phyloP scores from a whole-genome alignment of 257 asterid species.

The Eustoma russellianum region DNA sequence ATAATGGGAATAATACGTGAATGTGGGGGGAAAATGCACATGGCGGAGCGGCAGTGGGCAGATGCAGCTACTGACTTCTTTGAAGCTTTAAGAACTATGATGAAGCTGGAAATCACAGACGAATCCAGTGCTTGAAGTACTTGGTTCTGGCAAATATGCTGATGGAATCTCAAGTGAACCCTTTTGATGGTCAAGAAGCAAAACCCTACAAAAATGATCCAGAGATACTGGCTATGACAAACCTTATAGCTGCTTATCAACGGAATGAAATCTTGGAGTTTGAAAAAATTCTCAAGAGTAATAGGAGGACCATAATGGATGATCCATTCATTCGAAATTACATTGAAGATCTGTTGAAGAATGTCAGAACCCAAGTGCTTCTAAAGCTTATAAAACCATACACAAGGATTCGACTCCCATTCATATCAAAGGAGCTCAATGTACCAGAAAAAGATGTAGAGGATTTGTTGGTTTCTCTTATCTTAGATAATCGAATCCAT shows the following conservation, averaged over 20 bases:
- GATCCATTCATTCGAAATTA: conserved; percentile 92
- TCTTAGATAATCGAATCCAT: conserved; percentile 75
- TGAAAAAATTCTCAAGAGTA: conserved; percentile 95
- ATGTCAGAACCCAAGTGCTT: conserved; percentile 95
- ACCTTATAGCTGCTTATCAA: conserved; percentile 92
- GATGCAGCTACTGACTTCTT: conserved; percentile 97
- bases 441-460: conserved; percentile 96
- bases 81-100: conserved; percentile 96
- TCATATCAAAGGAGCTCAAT: conserved; percentile 97
- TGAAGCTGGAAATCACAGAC: conserved; percentile 97
- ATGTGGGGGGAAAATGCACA: conserved; percentile 99
- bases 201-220: conserved; percentile 97
- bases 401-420: conserved; percentile 90
- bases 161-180: conserved; percentile 97
- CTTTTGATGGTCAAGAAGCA: conserved; percentile 99
- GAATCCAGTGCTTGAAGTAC: conserved; percentile 95
- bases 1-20: conserved; percentile 98
- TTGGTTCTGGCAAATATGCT: conserved; percentile 98
- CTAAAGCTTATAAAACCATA: conserved; percentile 97
- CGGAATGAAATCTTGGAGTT: conserved; percentile 94
- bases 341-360: conserved; percentile 96
- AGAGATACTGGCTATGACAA: conserved; percentile 96
- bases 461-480: conserved; percentile 83
- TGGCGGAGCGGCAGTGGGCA: conserved; percentile 97
- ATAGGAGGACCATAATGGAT: conserved; percentile 97